phyloP scores from a whole-genome alignment of 257 asterid species.

The Orobanche coerulescens region DNA sequence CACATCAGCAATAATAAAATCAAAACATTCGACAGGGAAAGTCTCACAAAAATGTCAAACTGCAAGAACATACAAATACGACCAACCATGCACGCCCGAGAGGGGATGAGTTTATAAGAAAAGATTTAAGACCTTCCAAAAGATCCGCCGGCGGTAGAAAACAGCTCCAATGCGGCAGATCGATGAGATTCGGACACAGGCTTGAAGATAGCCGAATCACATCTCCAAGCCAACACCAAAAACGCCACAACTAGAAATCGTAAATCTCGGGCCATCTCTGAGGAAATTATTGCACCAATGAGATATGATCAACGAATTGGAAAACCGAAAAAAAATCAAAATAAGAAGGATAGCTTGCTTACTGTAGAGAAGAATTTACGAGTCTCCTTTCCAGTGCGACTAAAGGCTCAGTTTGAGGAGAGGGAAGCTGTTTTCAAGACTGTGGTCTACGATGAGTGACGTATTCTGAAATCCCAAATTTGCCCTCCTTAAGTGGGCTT shows the following conservation, averaged over 20 bases:
- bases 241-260: constrained; percentile 44
- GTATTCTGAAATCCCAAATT: constrained; percentile 18
- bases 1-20: not conserved
- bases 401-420: not conserved
- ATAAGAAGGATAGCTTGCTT: not conserved
- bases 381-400: constrained; percentile 30
- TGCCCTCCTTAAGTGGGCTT: constrained; percentile 13
- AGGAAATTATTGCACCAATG: not conserved
- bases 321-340: not conserved
- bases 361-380: constrained; percentile 20
- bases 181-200: constrained; percentile 82
- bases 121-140: constrained; percentile 63
- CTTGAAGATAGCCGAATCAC: constrained; percentile 54
- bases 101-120: constrained; percentile 25
- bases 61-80: not conserved
- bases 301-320: not conserved
- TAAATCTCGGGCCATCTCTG: constrained; percentile 51
- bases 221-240: constrained; percentile 39
- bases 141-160: constrained; percentile 51
- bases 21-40: constrained; percentile 9
- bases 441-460: constrained; percentile 21
- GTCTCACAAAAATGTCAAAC: not conserved
- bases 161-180: constrained; percentile 77
- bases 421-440: constrained; percentile 4
- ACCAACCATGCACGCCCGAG: not conserved